Conservation (phyloP, 306 rosid genomes). For the Leucaena leucocephala region DNA sequence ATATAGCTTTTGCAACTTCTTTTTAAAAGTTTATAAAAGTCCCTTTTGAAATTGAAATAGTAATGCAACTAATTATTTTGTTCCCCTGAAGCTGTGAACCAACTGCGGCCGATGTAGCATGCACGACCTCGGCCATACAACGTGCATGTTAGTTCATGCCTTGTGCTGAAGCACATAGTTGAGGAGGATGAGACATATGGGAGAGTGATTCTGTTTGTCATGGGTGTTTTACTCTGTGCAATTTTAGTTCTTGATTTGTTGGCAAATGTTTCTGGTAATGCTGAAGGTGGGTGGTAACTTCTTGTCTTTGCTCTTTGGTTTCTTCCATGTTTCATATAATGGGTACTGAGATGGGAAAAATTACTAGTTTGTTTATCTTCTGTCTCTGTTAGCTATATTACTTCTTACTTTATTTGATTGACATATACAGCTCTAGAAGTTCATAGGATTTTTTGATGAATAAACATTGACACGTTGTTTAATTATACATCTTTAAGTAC, state of each 20-base stretch:
- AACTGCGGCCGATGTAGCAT: not conserved
- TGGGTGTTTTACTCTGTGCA: constrained; percentile 3
- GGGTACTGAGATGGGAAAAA: not conserved
- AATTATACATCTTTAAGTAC: not conserved
- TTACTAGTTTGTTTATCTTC: not conserved
- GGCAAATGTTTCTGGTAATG: constrained; percentile 33
- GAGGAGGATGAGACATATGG: constrained; percentile 23
- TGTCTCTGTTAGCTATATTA: not conserved
- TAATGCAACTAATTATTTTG: no score
- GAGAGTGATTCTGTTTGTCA: constrained; percentile 31
- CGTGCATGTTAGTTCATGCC: constrained; percentile 18
- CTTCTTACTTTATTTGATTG: not conserved
- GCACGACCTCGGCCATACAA: constrained; percentile 7
- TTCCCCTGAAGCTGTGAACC: no score
- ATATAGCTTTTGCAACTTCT: no score
- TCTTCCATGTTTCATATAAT: not conserved
- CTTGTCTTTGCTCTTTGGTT: not conserved
- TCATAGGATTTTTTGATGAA: not conserved
- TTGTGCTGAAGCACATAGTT: constrained; percentile 20
- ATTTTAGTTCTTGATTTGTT: constrained; percentile 18
- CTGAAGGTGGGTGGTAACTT: constrained; percentile 38
- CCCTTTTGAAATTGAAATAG: no score
- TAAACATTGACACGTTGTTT: constrained; percentile 6
- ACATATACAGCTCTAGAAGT: not conserved
- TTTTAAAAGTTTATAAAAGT: no score